Base-by-base conservation (phyloP, 805 yeast species). In the Cyberlindnera sargentensis region DNA sequence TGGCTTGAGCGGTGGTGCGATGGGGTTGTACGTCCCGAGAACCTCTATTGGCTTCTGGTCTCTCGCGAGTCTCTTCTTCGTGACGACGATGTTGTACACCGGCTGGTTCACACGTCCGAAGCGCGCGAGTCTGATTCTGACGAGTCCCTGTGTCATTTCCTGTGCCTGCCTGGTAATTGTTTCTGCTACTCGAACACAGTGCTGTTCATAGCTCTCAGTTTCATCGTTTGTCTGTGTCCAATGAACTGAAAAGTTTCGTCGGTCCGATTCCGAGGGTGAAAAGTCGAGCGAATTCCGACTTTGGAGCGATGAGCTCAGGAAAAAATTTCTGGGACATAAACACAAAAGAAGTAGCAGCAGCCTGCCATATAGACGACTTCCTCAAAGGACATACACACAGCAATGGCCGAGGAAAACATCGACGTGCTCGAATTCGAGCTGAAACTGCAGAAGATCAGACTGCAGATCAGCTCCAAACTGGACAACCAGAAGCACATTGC, bases 21-120 rank as follows among this genome's bases (percentile, higher is more conserved):
- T 69, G 31, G 99, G 96, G 58, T 88, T 80, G 61, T 88, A 93
- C 2, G 96, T 88, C 29, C 99, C 99, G 49, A 93, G 66, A 8
- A 93, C 99, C 65, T 93, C 99, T 37, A 93, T 81, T 9, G 99
- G 99, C 52, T 84, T 75, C 43, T 79, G 80, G 63, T 87, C 89
- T 53, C 95, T 73, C n/a, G 88, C 93, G n/a, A 80, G 72, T 46
- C 72, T 60, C 43, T 79, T 76, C 50, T 82, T 79, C 4, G 95
- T 78, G 10, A 91, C 96, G 10, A 91, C 96, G 42, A 93, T 89
- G 65, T 93, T 93, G 70, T 88, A 93, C 3, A 84, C 70, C 0
- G 99, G 99, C 48, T 78, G 81, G 62, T 83, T 82, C 54, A 74
- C 82, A 63, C 97, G 79, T 31, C 99, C 99, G 66, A 91, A 89